phyloP scores from a whole-genome alignment of 31 red algal species.

The Porphyra umbilicalis region DNA sequence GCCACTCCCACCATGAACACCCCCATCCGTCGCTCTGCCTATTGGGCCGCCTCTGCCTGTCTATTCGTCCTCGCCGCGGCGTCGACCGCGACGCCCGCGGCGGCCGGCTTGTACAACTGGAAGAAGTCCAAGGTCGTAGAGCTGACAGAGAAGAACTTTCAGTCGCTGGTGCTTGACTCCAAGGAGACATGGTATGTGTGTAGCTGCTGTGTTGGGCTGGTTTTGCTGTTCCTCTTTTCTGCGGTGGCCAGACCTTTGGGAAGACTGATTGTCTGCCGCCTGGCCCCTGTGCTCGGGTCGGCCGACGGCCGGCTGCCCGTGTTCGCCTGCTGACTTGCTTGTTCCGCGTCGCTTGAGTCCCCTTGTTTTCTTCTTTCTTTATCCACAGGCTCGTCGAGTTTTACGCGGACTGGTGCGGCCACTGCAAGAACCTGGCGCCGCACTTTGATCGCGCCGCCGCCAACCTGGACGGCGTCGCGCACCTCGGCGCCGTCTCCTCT shows the following conservation, averaged over 20 bases:
- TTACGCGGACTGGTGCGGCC: slow-evolving; percentile 97
- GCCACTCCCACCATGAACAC: not conserved
- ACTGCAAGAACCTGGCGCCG: slow-evolving; percentile 87
- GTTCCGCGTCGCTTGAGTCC: too few species aligned
- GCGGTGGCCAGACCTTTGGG: too few species aligned
- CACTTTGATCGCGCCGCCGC: slow-evolving; percentile 85
- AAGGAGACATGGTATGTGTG: slow-evolving; percentile 54
- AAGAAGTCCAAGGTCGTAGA: slow-evolving; percentile 34
- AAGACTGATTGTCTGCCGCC: too few species aligned
- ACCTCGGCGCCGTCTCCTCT: slow-evolving; percentile 66
- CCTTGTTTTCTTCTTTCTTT: not conserved
- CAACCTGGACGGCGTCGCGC: slow-evolving; percentile 70
- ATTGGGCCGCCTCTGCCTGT: not conserved
- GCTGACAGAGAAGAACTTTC: slow-evolving; percentile 81
- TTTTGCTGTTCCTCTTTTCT: not conserved
- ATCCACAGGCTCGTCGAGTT: slow-evolving; percentile 73
- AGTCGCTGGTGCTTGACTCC: slow-evolving; percentile 61
- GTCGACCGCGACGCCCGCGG: not conserved
- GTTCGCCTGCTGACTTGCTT: not conserved
- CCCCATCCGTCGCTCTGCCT: not conserved
- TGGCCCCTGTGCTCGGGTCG: too few species aligned
- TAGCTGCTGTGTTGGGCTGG: slow-evolving; percentile 1
- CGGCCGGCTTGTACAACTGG: not conserved
- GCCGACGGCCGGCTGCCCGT: too few species aligned
- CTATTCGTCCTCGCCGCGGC: not conserved